Base-by-base conservation (phyloP, 768 basidiomycete genomes). In the Mycena galopus region DNA sequence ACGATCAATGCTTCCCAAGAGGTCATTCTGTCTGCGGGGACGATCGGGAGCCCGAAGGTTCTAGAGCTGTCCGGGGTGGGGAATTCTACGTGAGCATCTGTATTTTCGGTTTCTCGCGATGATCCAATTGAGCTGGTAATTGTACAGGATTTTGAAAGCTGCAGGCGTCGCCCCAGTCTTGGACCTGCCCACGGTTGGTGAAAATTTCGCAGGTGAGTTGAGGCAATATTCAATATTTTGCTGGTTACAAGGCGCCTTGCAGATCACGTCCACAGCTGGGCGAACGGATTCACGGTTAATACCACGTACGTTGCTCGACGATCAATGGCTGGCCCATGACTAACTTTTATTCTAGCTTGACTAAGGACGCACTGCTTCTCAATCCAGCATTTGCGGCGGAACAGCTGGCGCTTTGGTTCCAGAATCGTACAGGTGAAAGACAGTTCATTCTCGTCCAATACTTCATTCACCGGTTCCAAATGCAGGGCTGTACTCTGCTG, bases 131-230 rank as follows among this genome's bases (percentile, higher is more conserved):
- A 62, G 16, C 12, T 12, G 21, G 19, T 37, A 3, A 27, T 30
- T 62, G 11, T 7, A 30, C 25, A 83, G 82, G 29, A 84, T 89
- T n/a, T 78, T 90, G 37, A 71, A 81, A 23, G 77, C 80, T 3
- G 86, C 86, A 6, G 87, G 86, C 10, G 83, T 90, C 27, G 73
- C 78, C 2, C 80, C 84, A 6, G 79, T 83, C 7, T 67, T 86
- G 61, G 82, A 85, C 27, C 78, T 89, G 4, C 87, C 89, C 4
- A 88, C 86, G 37, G 87, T 90, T 21, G 89, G 89, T 2, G 81
- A 82, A 60, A 83, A 83, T 51, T 73, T 83, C n/a, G 78, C 79
- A n/a, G 82, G 82, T 82, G 33, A 9, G 35, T 2, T 23, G 2
- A 32, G 29, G 2, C 10, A 29, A 14, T 25, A 0, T 17, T 59